phyloP scores from a whole-genome alignment of 768 basidiomycete species.

The Podaxis carcinomalis region DNA sequence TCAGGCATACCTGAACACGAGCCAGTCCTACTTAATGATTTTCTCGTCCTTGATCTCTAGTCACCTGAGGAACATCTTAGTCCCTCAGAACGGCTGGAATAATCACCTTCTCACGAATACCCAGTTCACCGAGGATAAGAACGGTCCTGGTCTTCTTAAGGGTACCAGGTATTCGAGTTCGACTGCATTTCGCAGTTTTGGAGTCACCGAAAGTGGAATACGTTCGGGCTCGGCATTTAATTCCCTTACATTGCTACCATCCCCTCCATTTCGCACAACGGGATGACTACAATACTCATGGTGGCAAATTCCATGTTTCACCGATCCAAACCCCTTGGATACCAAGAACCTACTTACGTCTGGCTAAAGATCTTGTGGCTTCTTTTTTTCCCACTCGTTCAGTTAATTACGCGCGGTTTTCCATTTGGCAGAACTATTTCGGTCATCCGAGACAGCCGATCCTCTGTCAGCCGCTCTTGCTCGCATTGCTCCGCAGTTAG shows the following conservation, averaged over 20 bases:
- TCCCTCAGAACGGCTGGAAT: neutral
- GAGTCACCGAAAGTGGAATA: neutral
- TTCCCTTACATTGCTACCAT: neutral
- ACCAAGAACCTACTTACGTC: conserved; percentile 1
- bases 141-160: neutral
- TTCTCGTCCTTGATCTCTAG: neutral
- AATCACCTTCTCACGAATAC: neutral
- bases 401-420: neutral
- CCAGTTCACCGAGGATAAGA: neutral
- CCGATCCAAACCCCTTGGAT: conserved; percentile 1
- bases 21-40: neutral
- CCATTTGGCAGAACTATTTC: conserved; percentile 1
- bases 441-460: neutral
- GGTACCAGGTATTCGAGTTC: neutral
- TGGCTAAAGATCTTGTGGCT: neutral
- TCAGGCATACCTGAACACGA: conserved; percentile 1
- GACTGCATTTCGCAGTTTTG: neutral
- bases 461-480: neutral
- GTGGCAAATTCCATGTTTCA: conserved; percentile 1
- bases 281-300: neutral
- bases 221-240: too few relatives aligned
- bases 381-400: neutral
- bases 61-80: neutral
- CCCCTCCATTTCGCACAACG: neutral
- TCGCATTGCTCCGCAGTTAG: neutral